Percentiles rank a stretch among this genome's conserved stretches.
Evolutionary conservation across 2,329 filamentous ascomycete species (phyloP).

Genomic region (Alternaria rosae): DNA sequence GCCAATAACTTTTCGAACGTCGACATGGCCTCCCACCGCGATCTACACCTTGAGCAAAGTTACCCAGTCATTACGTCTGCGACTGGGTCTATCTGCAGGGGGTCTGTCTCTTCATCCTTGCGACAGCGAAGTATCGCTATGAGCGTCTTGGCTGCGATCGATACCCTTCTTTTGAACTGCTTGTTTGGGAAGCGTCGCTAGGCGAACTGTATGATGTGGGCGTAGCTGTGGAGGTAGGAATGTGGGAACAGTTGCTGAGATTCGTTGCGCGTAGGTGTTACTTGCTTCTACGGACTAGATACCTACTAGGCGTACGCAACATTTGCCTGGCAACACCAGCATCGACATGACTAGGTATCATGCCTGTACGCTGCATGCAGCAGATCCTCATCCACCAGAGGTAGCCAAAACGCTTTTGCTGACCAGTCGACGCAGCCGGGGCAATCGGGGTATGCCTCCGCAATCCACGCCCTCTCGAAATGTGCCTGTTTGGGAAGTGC

Average conservation of each 20-base stretch:
- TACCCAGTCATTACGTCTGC: neutral
- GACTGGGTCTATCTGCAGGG: neutral
- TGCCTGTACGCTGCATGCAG: neutral
- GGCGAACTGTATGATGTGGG: neutral
- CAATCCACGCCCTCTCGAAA: neutral
- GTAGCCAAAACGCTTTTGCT: neutral
- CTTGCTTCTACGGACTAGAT: neutral
- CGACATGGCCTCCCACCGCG: neutral
- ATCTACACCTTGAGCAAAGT: neutral
- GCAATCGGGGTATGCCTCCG: neutral
- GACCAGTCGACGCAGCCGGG: neutral
- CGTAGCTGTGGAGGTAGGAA: no score
- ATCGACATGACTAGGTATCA: neutral
- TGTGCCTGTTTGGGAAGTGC: neutral
- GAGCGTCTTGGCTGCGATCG: neutral
- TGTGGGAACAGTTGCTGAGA: accelerated
- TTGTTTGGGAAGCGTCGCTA: neutral
- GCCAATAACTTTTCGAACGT: neutral
- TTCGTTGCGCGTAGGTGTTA: neutral
- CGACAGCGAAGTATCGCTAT: neutral
- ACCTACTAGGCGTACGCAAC: neutral
- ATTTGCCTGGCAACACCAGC: neutral
- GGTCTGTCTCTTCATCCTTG: neutral
- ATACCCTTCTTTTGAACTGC: neutral
- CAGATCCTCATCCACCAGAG: neutral